Evolutionary conservation across 2,329 filamentous ascomycete genomes (phyloP).

Genomic region (Cladosporium sp.): DNA sequence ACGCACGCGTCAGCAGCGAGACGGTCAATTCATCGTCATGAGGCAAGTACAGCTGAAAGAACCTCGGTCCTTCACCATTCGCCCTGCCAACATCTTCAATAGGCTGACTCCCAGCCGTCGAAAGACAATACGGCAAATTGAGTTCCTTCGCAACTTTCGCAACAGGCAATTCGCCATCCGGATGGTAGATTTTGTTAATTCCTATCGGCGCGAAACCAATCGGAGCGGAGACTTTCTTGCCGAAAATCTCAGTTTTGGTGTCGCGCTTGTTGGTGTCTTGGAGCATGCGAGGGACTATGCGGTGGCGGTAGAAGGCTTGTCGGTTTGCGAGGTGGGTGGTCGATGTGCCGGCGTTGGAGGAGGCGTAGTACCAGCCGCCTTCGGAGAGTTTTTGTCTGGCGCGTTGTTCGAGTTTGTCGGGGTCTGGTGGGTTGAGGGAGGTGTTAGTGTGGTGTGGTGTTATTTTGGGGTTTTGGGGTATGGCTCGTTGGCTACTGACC

Average conservation of each 20-base stretch:
- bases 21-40: slow-evolving; percentile 57
- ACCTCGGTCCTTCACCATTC: slow-evolving; percentile 50
- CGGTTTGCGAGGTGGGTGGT: slow-evolving; percentile 54
- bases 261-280: slow-evolving; percentile 58
- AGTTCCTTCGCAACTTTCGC: slow-evolving; percentile 57
- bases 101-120: slow-evolving; percentile 51
- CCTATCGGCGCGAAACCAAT: slow-evolving; percentile 62
- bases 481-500: slow-evolving; percentile 25
- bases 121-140: slow-evolving; percentile 55
- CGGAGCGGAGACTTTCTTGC: slow-evolving; percentile 54
- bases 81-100: slow-evolving; percentile 56
- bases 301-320: slow-evolving; percentile 60
- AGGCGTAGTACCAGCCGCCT: slow-evolving; percentile 56
- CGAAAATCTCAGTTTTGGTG: slow-evolving; percentile 55
- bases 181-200: slow-evolving; percentile 62
- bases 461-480: neutral
- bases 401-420: slow-evolving; percentile 54
- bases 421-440: slow-evolving; percentile 39
- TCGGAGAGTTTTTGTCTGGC: slow-evolving; percentile 53
- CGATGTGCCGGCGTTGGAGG: slow-evolving; percentile 53
- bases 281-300: slow-evolving; percentile 58
- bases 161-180: slow-evolving; percentile 53
- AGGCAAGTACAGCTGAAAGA: slow-evolving; percentile 61
- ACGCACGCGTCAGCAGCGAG: slow-evolving; percentile 52
- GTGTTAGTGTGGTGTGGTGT: neutral